Base-by-base conservation (phyloP, 2,329 filamentous ascomycete genomes). In the Alternaria consortialis region DNA sequence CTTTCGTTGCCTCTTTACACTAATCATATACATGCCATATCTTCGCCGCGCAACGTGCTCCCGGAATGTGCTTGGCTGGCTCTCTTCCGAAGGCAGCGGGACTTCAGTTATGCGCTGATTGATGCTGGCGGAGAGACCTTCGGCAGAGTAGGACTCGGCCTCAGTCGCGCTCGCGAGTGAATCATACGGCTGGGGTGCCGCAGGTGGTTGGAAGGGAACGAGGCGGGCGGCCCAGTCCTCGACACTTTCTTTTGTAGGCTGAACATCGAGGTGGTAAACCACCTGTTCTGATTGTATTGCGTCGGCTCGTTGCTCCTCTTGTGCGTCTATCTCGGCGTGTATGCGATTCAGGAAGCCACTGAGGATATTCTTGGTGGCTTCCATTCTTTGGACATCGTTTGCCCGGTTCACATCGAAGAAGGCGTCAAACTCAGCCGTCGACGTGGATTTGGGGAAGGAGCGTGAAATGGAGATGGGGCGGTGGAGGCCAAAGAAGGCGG, bases 401-500 rank as follows among this genome's bases (percentile, higher is more conserved):
- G 84, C 84, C 23, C 80, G 79, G 55, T 84, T 85, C 58, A 82
- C 77, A 44, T 89, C 67, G 79, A 98, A 98, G 74, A 99, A 94
- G 74, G 90, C 86, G 64, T 92, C 90, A 79, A 98, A 97, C 51
- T 90, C 86, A 75, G 91, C 90, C 64, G 90, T 84, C 53, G 87
- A 88, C 46, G 93, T 62, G 86, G 83, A 70, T 87, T 88, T 57
- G 91, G 95, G 74, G 55, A 97, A 62, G 7, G 63, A 62, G 34
- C 63, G 63, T 37, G 90, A 68, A 90, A 89, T 51, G 90, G 88
- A 97, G 74, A 99, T 94, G 46, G 95, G 95, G 63, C 95, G 90
- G 81, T 99, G 93, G 68, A 97, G 90, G 65, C 94, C 96, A 84
- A 98, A 98, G 85, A 99, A 98, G 62, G 91, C 91, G 7, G 94